Evolutionary conservation across 73 alveolate genomes (phyloP).

Genomic region (Paramecium pentaurelia): DNA sequence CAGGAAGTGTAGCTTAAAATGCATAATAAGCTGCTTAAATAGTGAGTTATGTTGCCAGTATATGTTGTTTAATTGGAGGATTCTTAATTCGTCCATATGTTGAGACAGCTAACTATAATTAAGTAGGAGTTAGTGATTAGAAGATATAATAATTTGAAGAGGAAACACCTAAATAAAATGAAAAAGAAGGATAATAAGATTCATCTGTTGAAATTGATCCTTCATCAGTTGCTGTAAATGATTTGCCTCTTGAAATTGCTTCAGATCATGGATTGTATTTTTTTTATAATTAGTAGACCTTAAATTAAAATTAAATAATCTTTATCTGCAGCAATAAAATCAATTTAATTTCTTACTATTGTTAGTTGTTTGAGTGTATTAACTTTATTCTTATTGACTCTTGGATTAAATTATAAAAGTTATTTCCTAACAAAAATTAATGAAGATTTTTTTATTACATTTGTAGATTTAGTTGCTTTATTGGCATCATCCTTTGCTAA

Average conservation of each 20-base stretch:
- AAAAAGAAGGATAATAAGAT: background rate
- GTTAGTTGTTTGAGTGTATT: background rate
- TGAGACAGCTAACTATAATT: background rate
- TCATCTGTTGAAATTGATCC: background rate
- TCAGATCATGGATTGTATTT: conserved; percentile 10
- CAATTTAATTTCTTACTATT: background rate
- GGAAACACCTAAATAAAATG: background rate
- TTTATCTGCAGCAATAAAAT: background rate
- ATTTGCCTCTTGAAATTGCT: background rate
- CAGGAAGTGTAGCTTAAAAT: background rate
- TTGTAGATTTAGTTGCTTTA: conserved; percentile 33
- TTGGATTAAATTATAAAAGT: conserved; percentile 29
- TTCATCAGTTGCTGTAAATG: background rate
- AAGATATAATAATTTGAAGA: background rate
- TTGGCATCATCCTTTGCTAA: background rate
- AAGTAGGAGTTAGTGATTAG: background rate
- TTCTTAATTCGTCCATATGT: background rate
- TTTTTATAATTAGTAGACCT: background rate
- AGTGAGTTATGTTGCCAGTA: background rate
- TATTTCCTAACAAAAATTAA: background rate
- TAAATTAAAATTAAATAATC: background rate
- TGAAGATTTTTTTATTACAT: conserved; percentile 11
- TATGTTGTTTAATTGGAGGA: background rate
- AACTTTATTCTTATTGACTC: background rate
- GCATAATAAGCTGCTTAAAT: background rate